phyloP scores from a whole-genome alignment of 768 basidiomycete genomes.

The Russula abietina region DNA sequence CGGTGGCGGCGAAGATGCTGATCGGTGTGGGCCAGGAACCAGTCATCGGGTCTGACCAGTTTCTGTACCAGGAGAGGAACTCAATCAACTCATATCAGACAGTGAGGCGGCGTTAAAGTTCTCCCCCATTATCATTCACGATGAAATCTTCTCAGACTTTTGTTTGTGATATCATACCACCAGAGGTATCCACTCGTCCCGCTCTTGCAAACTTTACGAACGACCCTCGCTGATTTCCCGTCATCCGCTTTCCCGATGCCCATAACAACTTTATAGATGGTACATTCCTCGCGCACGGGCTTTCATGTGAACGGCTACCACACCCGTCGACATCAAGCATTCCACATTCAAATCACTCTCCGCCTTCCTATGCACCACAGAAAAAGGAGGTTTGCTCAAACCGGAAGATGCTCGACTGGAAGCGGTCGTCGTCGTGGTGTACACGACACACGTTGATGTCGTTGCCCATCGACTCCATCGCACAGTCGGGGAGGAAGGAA shows the following conservation, averaged over 20 bases:
- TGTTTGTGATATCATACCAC: background rate
- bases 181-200: conserved; percentile 59
- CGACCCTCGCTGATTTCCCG: conserved; percentile 42
- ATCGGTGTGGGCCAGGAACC: too few species aligned
- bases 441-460: conserved; percentile 52
- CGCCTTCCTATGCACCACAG: conserved; percentile 69
- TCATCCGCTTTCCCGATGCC: conserved; percentile 64
- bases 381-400: conserved; percentile 67
- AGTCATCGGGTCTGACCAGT: too few species aligned
- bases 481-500: conserved; percentile 63
- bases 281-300: conserved; percentile 79
- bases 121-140: background rate
- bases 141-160: background rate
- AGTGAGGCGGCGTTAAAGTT: too few species aligned
- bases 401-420: conserved; percentile 52
- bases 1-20: too few species aligned
- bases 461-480: conserved; percentile 43
- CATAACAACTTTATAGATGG: conserved; percentile 69
- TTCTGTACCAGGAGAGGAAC: too few species aligned
- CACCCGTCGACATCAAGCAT: conserved; percentile 63
- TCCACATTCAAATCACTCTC: conserved; percentile 77
- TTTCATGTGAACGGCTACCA: conserved; percentile 41
- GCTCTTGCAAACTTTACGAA: conserved; percentile 60
- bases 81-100: too few species aligned
- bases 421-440: conserved; percentile 40